Evolutionary conservation across 495 filamentous ascomycete species (phyloP).

Genomic region (Penicillium malachiteum): DNA sequence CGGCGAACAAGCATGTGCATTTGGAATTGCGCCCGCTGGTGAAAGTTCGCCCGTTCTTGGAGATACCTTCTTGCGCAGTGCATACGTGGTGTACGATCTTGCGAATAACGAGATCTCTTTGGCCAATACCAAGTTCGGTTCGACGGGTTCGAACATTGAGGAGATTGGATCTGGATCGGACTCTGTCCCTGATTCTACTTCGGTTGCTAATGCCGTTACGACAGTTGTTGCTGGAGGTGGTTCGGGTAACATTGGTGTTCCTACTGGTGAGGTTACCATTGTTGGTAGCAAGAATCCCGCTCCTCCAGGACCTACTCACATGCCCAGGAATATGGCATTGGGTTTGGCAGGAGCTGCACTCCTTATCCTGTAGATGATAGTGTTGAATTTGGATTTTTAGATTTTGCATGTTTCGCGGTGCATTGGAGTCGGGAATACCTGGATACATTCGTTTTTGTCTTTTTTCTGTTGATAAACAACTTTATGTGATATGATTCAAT

Average conservation of each 20-base stretch:
- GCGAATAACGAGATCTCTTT: slow-evolving; percentile 84
- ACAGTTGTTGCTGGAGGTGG: slow-evolving; percentile 37
- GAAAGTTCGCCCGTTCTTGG: slow-evolving; percentile 71
- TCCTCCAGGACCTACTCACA: slow-evolving; percentile 13
- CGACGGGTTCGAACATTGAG: slow-evolving; percentile 57
- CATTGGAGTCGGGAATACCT: not conserved
- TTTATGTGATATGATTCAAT: not conserved
- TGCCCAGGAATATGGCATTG: slow-evolving; percentile 26
- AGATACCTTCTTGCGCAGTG: slow-evolving; percentile 89
- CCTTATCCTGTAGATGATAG: slow-evolving; percentile 16
- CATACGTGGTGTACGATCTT: slow-evolving; percentile 91
- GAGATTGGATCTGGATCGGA: slow-evolving; percentile 69
- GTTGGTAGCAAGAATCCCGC: slow-evolving; percentile 21
- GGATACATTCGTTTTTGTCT: not conserved
- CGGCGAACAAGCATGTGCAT: slow-evolving; percentile 63
- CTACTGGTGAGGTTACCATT: slow-evolving; percentile 16
- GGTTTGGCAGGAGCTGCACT: slow-evolving; percentile 30
- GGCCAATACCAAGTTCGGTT: slow-evolving; percentile 82
- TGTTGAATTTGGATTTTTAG: not conserved
- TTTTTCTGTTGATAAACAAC: not conserved
- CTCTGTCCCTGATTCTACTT: slow-evolving; percentile 69
- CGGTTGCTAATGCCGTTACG: slow-evolving; percentile 63
- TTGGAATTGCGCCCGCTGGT: slow-evolving; percentile 74
- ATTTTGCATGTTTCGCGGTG: not conserved
- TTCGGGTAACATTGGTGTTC: slow-evolving; percentile 37